Percentiles rank a stretch among this genome's conserved stretches.
These are phyloP conservation scores for Salix viminalis DNA, from an alignment of 345 rosid genomes.

Conservation along the genomic window DNA sequence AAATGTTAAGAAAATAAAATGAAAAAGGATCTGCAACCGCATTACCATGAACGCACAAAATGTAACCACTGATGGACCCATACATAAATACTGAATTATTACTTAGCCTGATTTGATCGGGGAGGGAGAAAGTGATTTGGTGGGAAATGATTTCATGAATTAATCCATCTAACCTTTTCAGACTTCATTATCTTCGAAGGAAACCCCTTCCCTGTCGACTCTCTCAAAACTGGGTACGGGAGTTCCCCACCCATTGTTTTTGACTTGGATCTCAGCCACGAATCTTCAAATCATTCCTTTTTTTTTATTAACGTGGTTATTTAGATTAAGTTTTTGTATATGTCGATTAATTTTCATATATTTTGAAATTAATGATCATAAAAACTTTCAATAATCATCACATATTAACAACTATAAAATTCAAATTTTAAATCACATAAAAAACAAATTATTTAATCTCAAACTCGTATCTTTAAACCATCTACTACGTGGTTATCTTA, in stretches of 20 bases:
- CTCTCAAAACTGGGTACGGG: conserved; percentile 7
- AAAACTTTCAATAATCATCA: too few species aligned
- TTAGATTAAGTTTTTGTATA: accelerated
- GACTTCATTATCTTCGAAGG: not conserved
- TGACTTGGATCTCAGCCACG: conserved; percentile 1
- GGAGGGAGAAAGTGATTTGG: not conserved
- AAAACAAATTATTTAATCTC: accelerated
- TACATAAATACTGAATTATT: not conserved
- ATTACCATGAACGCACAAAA: too few species aligned
- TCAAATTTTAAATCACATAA: accelerated
- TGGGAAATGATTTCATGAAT: not conserved
- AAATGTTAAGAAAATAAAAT: too few species aligned
- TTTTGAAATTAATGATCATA: too few species aligned
- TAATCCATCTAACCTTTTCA: not conserved
- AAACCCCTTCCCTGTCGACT: not conserved
- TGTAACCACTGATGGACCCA: not conserved
- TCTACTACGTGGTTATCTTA: too few species aligned
- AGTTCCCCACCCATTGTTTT: conserved; percentile 27
- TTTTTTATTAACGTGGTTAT: too few species aligned
- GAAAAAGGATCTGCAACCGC: too few species aligned
- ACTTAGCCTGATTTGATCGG: not conserved
- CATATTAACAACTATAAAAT: too few species aligned
- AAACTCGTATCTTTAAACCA: too few species aligned
- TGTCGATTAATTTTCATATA: too few species aligned
- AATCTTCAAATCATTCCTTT: not conserved